phyloP scores from a whole-genome alignment of 1,139 yeast genomes.

The Lodderomyces margitis region DNA sequence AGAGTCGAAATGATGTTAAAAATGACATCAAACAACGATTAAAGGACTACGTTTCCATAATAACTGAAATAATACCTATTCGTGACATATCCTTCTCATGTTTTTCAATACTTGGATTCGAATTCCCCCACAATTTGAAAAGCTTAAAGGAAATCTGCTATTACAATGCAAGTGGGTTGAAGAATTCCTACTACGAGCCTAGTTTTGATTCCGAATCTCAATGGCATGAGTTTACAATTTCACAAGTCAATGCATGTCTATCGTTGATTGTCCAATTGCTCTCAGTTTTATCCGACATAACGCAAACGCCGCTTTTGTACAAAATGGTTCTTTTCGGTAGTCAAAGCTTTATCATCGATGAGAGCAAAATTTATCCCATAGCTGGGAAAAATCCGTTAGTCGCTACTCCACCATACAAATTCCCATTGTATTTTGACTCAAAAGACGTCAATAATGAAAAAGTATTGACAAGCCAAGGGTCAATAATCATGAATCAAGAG shows the following conservation, averaged over 20 bases:
- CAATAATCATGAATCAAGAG: conserved; percentile 21
- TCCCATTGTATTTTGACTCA: conserved; percentile 31
- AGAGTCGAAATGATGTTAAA: conserved; percentile 22
- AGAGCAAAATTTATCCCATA: conserved; percentile 17
- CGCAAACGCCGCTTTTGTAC: conserved; percentile 29
- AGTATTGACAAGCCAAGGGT: conserved; percentile 14
- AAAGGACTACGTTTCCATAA: conserved; percentile 17
- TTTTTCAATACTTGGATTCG: conserved; percentile 36
- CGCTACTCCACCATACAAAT: conserved; percentile 10
- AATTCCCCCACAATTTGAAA: conserved; percentile 34
- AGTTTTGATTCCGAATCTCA: conserved; percentile 10
- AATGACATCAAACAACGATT: conserved; percentile 24
- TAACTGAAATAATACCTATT: conserved; percentile 30
- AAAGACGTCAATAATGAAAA: conserved; percentile 20
- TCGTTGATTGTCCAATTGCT: conserved; percentile 31
- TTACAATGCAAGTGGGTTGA: conserved; percentile 18
- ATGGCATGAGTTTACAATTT: conserved; percentile 16
- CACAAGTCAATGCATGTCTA: conserved; percentile 34
- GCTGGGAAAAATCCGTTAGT: conserved; percentile 5
- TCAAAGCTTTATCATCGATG: conserved; percentile 23
- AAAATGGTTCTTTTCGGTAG: conserved; percentile 26
- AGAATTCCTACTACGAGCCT: conserved; percentile 15
- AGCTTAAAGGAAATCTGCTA: conserved; percentile 33
- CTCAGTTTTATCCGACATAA: conserved; percentile 23
- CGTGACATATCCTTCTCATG: conserved; percentile 16